Evolutionary conservation across 768 basidiomycete genomes (phyloP).

Genomic region (Serpula lacrymans): DNA sequence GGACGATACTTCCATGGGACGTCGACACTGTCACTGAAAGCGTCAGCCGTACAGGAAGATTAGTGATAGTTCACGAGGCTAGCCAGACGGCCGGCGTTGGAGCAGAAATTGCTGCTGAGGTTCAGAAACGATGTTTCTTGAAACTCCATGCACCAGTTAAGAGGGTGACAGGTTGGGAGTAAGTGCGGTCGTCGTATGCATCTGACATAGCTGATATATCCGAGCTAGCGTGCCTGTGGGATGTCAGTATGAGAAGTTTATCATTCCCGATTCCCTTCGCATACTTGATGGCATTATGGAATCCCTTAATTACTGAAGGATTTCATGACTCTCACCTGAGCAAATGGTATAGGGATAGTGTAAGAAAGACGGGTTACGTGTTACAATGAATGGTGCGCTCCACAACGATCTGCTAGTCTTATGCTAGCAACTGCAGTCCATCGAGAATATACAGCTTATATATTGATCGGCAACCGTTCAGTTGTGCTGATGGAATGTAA

Average conservation of each 20-base stretch:
- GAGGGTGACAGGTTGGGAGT: slow-evolving; percentile 93
- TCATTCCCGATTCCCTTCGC: slow-evolving; percentile 83
- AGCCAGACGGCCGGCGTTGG: slow-evolving; percentile 85
- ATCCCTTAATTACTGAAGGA: slow-evolving; percentile 70
- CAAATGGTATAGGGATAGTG: too few species aligned
- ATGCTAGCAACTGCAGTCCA: too few species aligned
- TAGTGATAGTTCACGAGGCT: slow-evolving; percentile 92
- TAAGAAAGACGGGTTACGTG: too few species aligned
- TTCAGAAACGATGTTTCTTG: slow-evolving; percentile 86
- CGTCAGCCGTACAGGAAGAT: slow-evolving; percentile 78
- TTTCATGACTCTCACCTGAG: too few species aligned
- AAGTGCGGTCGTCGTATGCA: slow-evolving; percentile 33
- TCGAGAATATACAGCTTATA: too few species aligned
- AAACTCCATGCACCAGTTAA: slow-evolving; percentile 85
- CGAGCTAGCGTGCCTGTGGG: slow-evolving; percentile 69
- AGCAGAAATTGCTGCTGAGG: slow-evolving; percentile 86
- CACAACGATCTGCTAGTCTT: too few species aligned
- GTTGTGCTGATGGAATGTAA: too few species aligned
- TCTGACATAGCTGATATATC: slow-evolving; percentile 3
- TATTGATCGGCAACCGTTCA: too few species aligned
- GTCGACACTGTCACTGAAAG: slow-evolving; percentile 76
- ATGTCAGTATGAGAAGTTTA: slow-evolving; percentile 88
- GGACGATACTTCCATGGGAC: slow-evolving; percentile 90
- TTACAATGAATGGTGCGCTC: too few species aligned
- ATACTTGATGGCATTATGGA: slow-evolving; percentile 82